Conservation (phyloP, 148 eudicot genomes). For the Dianthus caryophyllus region DNA sequence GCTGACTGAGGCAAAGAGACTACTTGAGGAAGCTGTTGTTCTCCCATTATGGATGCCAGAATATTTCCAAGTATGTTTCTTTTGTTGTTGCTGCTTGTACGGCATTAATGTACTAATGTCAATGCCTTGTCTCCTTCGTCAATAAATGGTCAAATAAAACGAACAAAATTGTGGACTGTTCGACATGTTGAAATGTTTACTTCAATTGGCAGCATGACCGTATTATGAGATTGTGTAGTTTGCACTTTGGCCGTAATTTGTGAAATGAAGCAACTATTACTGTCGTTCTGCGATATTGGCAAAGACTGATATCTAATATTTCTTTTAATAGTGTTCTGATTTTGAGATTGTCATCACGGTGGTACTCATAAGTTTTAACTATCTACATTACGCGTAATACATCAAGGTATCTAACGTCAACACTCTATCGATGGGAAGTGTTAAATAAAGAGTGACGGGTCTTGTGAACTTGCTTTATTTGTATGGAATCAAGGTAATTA, state of each 20-base stretch:
- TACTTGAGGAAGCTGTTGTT: slow-evolving; percentile 99
- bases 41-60: slow-evolving; percentile 99
- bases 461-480: not conserved
- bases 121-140: not conserved
- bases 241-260: not conserved
- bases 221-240: not conserved
- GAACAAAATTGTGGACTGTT: not conserved
- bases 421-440: not conserved
- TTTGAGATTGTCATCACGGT: not conserved
- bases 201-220: not conserved
- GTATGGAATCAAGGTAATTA: too few species aligned
- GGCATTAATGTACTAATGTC: slow-evolving; percentile 6
- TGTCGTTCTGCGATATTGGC: not conserved
- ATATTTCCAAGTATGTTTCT: slow-evolving; percentile 76
- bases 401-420: not conserved
- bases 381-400: not conserved
- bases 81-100: slow-evolving; percentile 7
- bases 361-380: not conserved
- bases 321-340: not conserved
- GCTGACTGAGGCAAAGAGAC: slow-evolving; percentile 90
- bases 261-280: not conserved
- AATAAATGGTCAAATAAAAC: not conserved
- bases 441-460: not conserved
- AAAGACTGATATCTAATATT: not conserved
- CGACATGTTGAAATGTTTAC: not conserved